Evolutionary conservation across 805 yeast genomes (phyloP).

Genomic region (Candida morakotiae): DNA sequence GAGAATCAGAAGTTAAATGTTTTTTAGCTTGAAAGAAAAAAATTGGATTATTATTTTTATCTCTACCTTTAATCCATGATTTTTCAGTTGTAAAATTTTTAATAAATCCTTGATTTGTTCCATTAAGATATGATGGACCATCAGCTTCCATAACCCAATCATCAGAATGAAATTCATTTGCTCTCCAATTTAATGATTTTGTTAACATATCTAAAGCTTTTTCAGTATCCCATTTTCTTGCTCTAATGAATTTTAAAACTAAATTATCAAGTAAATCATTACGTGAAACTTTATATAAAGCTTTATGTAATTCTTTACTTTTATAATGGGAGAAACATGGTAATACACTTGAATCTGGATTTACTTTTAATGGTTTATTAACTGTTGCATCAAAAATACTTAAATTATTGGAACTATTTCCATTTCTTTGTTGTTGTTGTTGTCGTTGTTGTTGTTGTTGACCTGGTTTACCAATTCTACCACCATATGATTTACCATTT

Average conservation of each 20-base stretch:
- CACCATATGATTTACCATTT: slow-evolving; percentile 5
- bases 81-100: slow-evolving; percentile 62
- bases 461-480: slow-evolving; percentile 8
- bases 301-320: slow-evolving; percentile 45
- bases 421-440: not conserved
- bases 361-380: slow-evolving; percentile 11
- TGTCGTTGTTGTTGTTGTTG: slow-evolving; percentile 1
- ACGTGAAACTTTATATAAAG: slow-evolving; percentile 44
- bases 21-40: slow-evolving; percentile 75
- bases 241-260: slow-evolving; percentile 72
- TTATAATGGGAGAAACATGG: slow-evolving; percentile 48
- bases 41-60: slow-evolving; percentile 70
- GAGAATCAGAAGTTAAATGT: slow-evolving; percentile 53
- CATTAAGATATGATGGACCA: slow-evolving; percentile 45
- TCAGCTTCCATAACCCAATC: slow-evolving; percentile 70
- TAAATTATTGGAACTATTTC: not conserved
- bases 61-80: slow-evolving; percentile 72
- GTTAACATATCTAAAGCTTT: slow-evolving; percentile 67
- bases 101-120: slow-evolving; percentile 42
- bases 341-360: slow-evolving; percentile 36
- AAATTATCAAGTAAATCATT: slow-evolving; percentile 80
- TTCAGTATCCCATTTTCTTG: slow-evolving; percentile 80
- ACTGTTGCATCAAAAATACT: slow-evolving; percentile 3
- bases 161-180: slow-evolving; percentile 56
- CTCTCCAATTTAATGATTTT: slow-evolving; percentile 75